Evolutionary conservation across 176 grass and related monocot genomes (phyloP).

Genomic region (Lolium multiflorum): DNA sequence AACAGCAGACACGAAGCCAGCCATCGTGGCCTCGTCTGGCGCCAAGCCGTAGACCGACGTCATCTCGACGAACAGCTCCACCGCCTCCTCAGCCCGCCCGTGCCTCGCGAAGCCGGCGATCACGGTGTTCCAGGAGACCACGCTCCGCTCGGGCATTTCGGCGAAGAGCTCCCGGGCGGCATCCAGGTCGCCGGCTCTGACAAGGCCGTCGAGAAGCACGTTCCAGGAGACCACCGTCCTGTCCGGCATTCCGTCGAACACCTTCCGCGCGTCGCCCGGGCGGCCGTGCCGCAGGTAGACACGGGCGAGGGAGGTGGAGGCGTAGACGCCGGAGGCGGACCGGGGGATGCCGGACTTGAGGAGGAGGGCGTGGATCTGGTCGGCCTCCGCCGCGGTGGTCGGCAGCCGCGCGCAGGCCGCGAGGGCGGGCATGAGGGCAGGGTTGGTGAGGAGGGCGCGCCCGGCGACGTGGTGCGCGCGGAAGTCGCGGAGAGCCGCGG

Average conservation of each 20-base stretch:
- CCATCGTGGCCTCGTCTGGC: constrained; percentile 53
- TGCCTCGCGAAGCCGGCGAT: constrained; percentile 43
- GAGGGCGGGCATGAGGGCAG: constrained; percentile 47
- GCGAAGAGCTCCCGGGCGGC: constrained; percentile 45
- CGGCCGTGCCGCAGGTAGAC: constrained; percentile 45
- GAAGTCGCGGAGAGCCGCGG: constrained; percentile 46
- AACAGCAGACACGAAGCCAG: constrained; percentile 27
- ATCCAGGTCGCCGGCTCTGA: constrained; percentile 46
- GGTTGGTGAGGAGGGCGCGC: constrained; percentile 34
- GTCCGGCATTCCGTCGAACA: constrained; percentile 52
- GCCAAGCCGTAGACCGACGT: constrained; percentile 32
- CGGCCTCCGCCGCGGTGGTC: constrained; percentile 28
- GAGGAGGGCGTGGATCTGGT: constrained; percentile 63
- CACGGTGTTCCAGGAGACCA: constrained; percentile 61
- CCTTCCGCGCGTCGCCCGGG: constrained; percentile 46
- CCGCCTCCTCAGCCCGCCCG: constrained; percentile 41
- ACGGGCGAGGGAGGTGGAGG: constrained; percentile 46
- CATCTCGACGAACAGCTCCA: constrained; percentile 58
- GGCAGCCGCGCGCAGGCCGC: constrained; percentile 51
- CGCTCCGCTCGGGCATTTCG: constrained; percentile 50
- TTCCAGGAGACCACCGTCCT: constrained; percentile 60
- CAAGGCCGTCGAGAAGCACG: constrained; percentile 54
- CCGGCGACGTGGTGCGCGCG: constrained; percentile 37
- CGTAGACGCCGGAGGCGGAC: constrained; percentile 35
- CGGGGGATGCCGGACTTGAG: constrained; percentile 42